phyloP scores from a whole-genome alignment of 192 early-diverging fungal genomes.

The Entomortierella lignicola region DNA sequence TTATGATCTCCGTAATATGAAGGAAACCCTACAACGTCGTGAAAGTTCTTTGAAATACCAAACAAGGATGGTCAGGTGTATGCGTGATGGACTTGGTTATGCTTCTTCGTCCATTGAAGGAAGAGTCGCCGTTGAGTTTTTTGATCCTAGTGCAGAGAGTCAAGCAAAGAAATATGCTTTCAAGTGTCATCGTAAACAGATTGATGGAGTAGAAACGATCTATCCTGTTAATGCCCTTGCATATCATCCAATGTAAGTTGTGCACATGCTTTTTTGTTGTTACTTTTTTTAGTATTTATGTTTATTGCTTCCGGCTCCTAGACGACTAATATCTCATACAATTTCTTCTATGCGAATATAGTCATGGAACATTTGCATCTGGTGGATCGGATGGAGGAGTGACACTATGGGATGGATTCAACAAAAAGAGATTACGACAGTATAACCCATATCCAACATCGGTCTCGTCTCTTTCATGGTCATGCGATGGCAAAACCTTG shows the following conservation, averaged over 20 bases:
- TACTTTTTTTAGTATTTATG: no score
- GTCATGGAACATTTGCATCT: conserved; percentile 94
- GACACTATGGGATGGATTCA: conserved; percentile 91
- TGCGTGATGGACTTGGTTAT: conserved; percentile 92
- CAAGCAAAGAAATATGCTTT: conserved; percentile 92
- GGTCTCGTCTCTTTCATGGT: conserved; percentile 86
- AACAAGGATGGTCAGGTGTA: conserved; percentile 83
- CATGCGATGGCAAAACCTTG: conserved; percentile 77
- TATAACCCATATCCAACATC: conserved; percentile 86
- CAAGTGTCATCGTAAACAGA: conserved; percentile 91
- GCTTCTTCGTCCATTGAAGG: conserved; percentile 94
- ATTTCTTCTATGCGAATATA: conserved; percentile 18
- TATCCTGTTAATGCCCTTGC: conserved; percentile 95
- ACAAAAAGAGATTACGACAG: conserved; percentile 89
- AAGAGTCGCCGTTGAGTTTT: conserved; percentile 92
- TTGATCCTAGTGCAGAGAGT: conserved; percentile 75
- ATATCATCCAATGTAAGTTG: conserved; percentile 85
- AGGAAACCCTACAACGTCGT: conserved; percentile 72
- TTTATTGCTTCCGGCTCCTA: no score
- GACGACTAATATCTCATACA: neutral
- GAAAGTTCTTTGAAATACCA: conserved; percentile 91
- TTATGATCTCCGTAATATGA: conserved; percentile 90
- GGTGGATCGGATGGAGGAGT: conserved; percentile 95
- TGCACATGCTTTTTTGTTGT: no score
- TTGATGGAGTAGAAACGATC: conserved; percentile 83